These are phyloP conservation scores for Fraxinus ornus DNA, from an alignment of 305 asterid genomes.

Conservation along the genomic window DNA sequence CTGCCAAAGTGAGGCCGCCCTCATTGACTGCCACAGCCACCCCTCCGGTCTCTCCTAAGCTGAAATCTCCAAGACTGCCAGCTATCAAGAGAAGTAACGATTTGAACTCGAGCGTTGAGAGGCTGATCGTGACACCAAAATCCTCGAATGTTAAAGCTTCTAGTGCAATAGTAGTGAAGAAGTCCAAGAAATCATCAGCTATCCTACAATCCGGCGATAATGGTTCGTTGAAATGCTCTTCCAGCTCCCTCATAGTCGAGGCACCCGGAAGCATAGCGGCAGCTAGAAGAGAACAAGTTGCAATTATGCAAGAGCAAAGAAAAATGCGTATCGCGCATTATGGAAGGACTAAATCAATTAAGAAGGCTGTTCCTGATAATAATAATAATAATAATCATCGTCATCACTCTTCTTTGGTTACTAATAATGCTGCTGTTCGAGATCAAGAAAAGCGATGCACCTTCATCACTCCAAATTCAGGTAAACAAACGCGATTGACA, in stretches of 20 bases:
- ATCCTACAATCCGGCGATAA: constrained; percentile 1
- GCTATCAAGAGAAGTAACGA: constrained; percentile 35
- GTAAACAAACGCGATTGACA: constrained; percentile 14
- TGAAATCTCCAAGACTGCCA: constrained; percentile 42
- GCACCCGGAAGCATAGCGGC: constrained; percentile 80
- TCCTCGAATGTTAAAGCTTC: constrained; percentile 6
- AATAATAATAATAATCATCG: not conserved
- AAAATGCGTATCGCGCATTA: constrained; percentile 73
- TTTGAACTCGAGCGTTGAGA: constrained; percentile 33
- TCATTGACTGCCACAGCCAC: constrained; percentile 3
- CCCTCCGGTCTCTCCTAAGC: constrained; percentile 35
- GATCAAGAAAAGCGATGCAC: constrained; percentile 58
- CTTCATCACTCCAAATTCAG: constrained; percentile 76
- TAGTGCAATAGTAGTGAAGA: constrained; percentile 13
- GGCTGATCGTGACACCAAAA: constrained; percentile 22
- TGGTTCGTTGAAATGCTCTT: constrained; percentile 35
- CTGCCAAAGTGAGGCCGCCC: constrained; percentile 14
- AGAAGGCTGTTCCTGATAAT: constrained; percentile 22
- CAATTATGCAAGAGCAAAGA: constrained; percentile 63
- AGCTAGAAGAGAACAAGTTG: constrained; percentile 74
- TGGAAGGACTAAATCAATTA: constrained; percentile 56
- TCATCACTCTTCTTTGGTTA: not conserved
- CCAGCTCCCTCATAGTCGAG: constrained; percentile 33
- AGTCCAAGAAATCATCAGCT: constrained; percentile 32
- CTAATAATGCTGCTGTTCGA: not conserved